Conservation (phyloP, 2,329 filamentous ascomycete genomes). For the Blumeria graminis region DNA sequence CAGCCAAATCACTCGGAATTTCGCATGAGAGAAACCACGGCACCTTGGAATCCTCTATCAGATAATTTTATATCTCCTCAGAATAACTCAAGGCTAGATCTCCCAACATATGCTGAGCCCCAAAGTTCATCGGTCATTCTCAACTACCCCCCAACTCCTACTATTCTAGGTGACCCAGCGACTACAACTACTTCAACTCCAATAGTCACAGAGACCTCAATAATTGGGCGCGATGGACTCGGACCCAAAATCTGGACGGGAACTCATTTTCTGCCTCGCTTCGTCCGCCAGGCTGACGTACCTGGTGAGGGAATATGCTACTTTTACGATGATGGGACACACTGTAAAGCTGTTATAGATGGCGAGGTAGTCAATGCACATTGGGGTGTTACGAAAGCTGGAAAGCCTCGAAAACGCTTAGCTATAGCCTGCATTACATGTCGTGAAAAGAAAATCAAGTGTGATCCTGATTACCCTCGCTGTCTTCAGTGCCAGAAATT, state of each 20-base stretch:
- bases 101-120: background rate
- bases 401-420: constrained; percentile 73
- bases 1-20: too few species aligned
- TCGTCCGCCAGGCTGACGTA: constrained; percentile 38
- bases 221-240: constrained; percentile 29
- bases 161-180: constrained; percentile 8
- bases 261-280: constrained; percentile 40
- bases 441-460: constrained; percentile 94
- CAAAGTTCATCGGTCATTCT: background rate
- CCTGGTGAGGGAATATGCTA: constrained; percentile 63
- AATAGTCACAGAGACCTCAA: constrained; percentile 9
- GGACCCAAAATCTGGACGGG: constrained; percentile 48
- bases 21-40: constrained; percentile 11
- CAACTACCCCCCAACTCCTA: constrained; percentile 2
- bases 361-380: constrained; percentile 72
- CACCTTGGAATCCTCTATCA: constrained; percentile 10
- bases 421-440: constrained; percentile 87
- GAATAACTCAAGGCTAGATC: constrained; percentile 1
- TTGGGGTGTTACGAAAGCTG: constrained; percentile 85
- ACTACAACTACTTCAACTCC: constrained; percentile 7
- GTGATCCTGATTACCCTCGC: constrained; percentile 66
- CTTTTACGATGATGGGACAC: constrained; percentile 64
- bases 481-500: constrained; percentile 88
- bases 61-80: background rate
- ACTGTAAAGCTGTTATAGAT: constrained; percentile 64